Evolutionary conservation across 345 rosid species (phyloP).

Genomic region (Moricandia moricandioides): DNA sequence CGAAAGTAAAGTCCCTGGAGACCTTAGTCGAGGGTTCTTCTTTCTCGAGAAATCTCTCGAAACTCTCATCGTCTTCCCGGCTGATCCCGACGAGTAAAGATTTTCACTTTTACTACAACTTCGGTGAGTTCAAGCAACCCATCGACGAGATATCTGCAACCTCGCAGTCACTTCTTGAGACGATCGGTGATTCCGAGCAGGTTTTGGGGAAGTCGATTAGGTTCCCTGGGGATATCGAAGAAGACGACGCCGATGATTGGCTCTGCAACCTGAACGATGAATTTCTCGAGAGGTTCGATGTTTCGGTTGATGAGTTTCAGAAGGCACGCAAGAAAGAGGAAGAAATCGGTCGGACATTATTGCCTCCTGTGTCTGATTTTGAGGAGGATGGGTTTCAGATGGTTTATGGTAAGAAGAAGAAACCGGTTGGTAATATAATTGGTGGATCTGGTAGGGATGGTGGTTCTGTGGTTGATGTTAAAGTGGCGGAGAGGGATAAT

Average conservation of each 20-base stretch:
- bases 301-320: slow-evolving; percentile 54
- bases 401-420: slow-evolving; percentile 75
- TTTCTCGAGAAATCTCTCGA: slow-evolving; percentile 49
- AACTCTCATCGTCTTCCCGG: slow-evolving; percentile 58
- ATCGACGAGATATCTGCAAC: slow-evolving; percentile 40
- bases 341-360: slow-evolving; percentile 39
- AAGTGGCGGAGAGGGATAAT: slow-evolving; percentile 51
- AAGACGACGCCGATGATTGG: slow-evolving; percentile 71
- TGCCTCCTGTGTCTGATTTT: neutral
- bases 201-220: slow-evolving; percentile 34
- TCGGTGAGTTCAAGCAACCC: slow-evolving; percentile 69
- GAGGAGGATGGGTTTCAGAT: slow-evolving; percentile 60
- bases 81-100: slow-evolving; percentile 64
- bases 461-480: slow-evolving; percentile 41
- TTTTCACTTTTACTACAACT: slow-evolving; percentile 82
- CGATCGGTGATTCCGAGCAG: slow-evolving; percentile 51
- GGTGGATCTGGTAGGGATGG: slow-evolving; percentile 16
- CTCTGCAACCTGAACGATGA: slow-evolving; percentile 68
- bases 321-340: slow-evolving; percentile 46
- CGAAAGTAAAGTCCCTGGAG: slow-evolving; percentile 39
- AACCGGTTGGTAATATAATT: slow-evolving; percentile 17
- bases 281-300: slow-evolving; percentile 61
- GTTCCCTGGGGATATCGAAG: slow-evolving; percentile 48
- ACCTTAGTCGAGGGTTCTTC: slow-evolving; percentile 42
- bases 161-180: slow-evolving; percentile 54